phyloP scores from a whole-genome alignment of 2,329 filamentous ascomycete genomes.

The Podosphaera xanthii region DNA sequence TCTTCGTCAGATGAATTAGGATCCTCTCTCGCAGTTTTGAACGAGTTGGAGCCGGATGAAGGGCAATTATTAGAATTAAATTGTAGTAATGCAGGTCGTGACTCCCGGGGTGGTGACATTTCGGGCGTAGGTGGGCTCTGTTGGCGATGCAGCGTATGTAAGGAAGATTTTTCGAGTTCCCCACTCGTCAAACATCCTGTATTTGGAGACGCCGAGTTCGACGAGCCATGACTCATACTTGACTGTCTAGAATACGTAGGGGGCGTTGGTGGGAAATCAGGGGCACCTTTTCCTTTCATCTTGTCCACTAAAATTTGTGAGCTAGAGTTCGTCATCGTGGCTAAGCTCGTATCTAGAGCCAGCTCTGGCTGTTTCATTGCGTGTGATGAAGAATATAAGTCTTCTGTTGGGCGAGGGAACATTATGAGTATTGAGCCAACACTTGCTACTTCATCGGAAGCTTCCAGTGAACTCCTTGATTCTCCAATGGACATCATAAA shows the following conservation, averaged over 20 bases:
- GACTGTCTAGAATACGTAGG: constrained; percentile 36
- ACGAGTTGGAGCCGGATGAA: constrained; percentile 33
- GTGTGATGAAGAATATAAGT: constrained; percentile 7
- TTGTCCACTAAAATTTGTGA: constrained; percentile 15
- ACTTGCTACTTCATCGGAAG: constrained; percentile 10
- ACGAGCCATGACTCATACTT: constrained; percentile 19
- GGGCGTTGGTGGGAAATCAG: constrained; percentile 37
- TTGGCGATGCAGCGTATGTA: constrained; percentile 37
- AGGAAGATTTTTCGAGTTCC: constrained; percentile 7
- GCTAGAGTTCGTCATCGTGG: constrained; percentile 12
- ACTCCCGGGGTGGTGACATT: constrained; percentile 42
- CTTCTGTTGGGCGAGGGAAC: constrained; percentile 15
- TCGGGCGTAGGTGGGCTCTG: constrained; percentile 53
- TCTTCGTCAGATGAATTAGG: constrained; percentile 39
- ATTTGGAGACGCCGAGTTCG: background rate
- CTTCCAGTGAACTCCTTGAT: constrained; percentile 11
- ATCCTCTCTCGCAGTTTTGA: constrained; percentile 46
- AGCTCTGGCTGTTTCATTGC: constrained; percentile 9
- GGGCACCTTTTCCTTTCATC: constrained; percentile 15
- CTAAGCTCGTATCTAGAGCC: constrained; percentile 10
- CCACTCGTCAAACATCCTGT: background rate
- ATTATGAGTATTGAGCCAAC: constrained; percentile 13
- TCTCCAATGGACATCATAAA: constrained; percentile 15
- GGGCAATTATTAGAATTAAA: constrained; percentile 23
- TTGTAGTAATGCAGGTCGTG: constrained; percentile 24